Evolutionary conservation across 148 eudicot species (phyloP).

Genomic region (Spergularia marina): DNA sequence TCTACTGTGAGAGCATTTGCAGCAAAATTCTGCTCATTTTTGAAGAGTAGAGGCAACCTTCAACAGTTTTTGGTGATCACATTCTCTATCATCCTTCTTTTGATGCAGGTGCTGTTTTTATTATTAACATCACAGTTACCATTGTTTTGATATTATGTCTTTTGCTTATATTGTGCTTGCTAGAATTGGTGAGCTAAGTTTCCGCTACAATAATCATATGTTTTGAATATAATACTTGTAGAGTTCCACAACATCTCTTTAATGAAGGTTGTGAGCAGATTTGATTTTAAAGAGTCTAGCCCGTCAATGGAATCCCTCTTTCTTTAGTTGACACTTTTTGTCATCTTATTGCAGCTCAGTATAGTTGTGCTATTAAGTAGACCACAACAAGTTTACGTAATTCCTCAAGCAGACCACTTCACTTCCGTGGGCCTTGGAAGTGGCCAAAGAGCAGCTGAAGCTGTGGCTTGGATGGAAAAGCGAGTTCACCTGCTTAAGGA

Average conservation of each 20-base stretch:
- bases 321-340: background rate
- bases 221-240: background rate
- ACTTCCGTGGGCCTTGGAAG: conserved; percentile 22
- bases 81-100: conserved; percentile 31
- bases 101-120: conserved; percentile 31
- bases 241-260: background rate
- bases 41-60: conserved; percentile 28
- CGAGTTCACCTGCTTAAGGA: conserved; percentile 71
- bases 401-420: conserved; percentile 24
- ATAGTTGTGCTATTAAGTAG: conserved; percentile 68
- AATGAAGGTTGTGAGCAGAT: no score
- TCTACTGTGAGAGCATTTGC: conserved; percentile 39
- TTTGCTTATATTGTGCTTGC: background rate
- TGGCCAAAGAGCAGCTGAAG: conserved; percentile 44
- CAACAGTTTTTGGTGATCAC: conserved; percentile 28
- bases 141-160: background rate
- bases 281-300: background rate
- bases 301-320: background rate
- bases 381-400: conserved; percentile 64
- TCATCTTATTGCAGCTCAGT: conserved; percentile 58
- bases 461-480: conserved; percentile 60
- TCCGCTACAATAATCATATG: background rate
- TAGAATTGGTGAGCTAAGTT: background rate
- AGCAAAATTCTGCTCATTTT: conserved; percentile 23
- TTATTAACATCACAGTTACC: no score